Evolutionary conservation across 495 filamentous ascomycete species (phyloP).

Genomic region (Staphylotrichum tortipilum): DNA sequence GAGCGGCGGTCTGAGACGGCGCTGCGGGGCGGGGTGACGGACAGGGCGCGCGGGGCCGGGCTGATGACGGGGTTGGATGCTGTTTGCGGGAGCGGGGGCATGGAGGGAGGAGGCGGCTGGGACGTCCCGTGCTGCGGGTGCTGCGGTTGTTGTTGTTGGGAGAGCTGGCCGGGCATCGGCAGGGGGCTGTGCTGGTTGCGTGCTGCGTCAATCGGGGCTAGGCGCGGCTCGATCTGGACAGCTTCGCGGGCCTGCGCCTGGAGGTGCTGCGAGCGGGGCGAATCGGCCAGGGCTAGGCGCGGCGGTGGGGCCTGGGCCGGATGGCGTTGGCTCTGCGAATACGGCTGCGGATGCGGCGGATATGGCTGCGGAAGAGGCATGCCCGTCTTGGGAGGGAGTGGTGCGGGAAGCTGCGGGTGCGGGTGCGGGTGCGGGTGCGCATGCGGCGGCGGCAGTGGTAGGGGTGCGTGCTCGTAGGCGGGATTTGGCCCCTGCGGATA

Average conservation of each 20-base stretch:
- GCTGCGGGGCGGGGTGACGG: not conserved
- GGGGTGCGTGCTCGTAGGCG: conserved; percentile 9
- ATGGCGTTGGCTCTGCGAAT: conserved; percentile 20
- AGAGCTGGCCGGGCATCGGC: not conserved
- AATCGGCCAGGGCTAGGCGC: conserved; percentile 14
- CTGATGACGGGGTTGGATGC: not conserved
- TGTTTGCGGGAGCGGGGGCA: not conserved
- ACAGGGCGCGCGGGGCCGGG: not conserved
- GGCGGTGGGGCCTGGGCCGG: conserved; percentile 13
- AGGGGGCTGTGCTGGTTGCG: conserved; percentile 12
- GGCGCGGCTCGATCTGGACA: conserved; percentile 28
- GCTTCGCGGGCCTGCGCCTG: conserved; percentile 26
- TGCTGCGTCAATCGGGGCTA: conserved; percentile 15
- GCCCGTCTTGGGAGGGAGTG: not conserved
- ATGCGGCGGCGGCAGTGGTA: conserved; percentile 3
- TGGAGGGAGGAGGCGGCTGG: not conserved
- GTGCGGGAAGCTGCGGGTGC: conserved; percentile 1
- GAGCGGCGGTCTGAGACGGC: not conserved
- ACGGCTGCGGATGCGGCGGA: conserved; percentile 11
- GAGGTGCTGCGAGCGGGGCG: conserved; percentile 34
- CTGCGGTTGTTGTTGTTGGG: not conserved
- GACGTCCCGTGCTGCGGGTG: not conserved
- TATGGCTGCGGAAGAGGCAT: conserved; percentile 15
- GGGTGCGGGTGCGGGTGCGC: conserved; percentile 7
- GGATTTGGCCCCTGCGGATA: conserved; percentile 4